These are phyloP conservation scores for Fraxinus dipetala DNA, from an alignment of 305 asterid genomes.

Conservation along the genomic window DNA sequence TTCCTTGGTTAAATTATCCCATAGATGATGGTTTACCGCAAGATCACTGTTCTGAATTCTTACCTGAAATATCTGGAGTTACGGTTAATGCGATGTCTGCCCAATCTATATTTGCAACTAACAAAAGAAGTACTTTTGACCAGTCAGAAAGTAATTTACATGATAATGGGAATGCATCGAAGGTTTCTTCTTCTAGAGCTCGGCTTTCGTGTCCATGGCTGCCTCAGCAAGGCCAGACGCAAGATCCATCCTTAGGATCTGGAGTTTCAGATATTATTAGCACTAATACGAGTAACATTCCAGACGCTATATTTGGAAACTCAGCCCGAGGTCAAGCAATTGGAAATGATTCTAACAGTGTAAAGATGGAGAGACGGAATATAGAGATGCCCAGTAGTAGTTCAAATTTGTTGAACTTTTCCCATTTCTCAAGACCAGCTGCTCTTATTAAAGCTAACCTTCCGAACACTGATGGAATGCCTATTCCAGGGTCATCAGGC, in stretches of 20 bases:
- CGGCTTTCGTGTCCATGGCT: conserved; percentile 37
- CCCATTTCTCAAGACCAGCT: conserved; percentile 67
- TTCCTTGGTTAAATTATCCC: conserved; percentile 62
- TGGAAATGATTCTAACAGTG: conserved; percentile 24
- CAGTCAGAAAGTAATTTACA: conserved; percentile 29
- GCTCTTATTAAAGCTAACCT: conserved; percentile 41
- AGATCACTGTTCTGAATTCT: conserved; percentile 45
- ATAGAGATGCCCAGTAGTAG: conserved; percentile 27
- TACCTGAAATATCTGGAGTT: conserved; percentile 66
- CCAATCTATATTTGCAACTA: conserved; percentile 39
- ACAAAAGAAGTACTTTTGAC: conserved; percentile 36
- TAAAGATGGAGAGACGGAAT: conserved; percentile 32
- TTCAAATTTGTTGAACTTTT: conserved; percentile 57
- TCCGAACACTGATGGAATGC: conserved; percentile 36
- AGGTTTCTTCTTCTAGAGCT: conserved; percentile 41
- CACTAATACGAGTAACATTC: conserved; percentile 31
- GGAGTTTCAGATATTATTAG: conserved; percentile 40
- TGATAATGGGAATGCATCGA: conserved; percentile 30
- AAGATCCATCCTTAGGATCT: conserved; percentile 40
- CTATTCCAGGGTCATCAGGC: conserved; percentile 37
- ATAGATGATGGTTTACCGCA: conserved; percentile 46
- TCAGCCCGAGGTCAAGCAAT: conserved; percentile 38
- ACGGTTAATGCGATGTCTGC: conserved; percentile 43
- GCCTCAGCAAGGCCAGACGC: conserved; percentile 41
- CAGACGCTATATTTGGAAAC: conserved; percentile 28